Evolutionary conservation across 2,329 filamentous ascomycete genomes (phyloP).

Genomic region (Nigrospora sphaerica): DNA sequence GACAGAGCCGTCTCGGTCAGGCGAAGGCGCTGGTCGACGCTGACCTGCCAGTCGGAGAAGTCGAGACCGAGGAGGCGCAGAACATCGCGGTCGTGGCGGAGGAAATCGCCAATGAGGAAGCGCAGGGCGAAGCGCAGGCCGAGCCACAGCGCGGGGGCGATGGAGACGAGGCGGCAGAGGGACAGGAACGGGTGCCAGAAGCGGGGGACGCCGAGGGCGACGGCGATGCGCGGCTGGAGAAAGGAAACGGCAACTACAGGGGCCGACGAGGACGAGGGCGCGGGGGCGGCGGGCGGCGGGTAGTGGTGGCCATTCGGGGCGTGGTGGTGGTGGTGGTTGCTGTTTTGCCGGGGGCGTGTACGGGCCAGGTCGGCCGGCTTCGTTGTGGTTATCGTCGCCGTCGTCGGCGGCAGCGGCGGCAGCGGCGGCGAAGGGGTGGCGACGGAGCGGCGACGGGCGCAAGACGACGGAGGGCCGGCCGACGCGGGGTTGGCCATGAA

Average conservation of each 20-base stretch:
- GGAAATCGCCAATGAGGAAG: constrained; percentile 57
- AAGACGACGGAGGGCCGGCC: too few relatives aligned
- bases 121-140: constrained; percentile 62
- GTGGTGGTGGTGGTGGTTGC: background rate
- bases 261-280: background rate
- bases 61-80: constrained; percentile 11
- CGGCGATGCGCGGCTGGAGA: constrained; percentile 70
- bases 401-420: too few relatives aligned
- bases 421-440: too few relatives aligned
- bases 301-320: background rate
- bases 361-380: background rate
- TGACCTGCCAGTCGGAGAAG: constrained; percentile 15
- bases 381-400: too few relatives aligned
- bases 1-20: constrained; percentile 66
- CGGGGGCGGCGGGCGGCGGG: too few relatives aligned
- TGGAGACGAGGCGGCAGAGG: constrained; percentile 64
- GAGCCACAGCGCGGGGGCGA: constrained; percentile 65
- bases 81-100: constrained; percentile 18
- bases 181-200: constrained; percentile 70
- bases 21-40: constrained; percentile 41
- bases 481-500: too few relatives aligned
- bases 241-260: constrained; percentile 29
- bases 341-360: background rate
- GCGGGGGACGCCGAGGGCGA: constrained; percentile 65
- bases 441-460: too few relatives aligned